Evolutionary conservation across 768 basidiomycete species (phyloP), one percentile per base, ranked within the genome.

Genomic region (Tephrocybe sp.): DNA sequence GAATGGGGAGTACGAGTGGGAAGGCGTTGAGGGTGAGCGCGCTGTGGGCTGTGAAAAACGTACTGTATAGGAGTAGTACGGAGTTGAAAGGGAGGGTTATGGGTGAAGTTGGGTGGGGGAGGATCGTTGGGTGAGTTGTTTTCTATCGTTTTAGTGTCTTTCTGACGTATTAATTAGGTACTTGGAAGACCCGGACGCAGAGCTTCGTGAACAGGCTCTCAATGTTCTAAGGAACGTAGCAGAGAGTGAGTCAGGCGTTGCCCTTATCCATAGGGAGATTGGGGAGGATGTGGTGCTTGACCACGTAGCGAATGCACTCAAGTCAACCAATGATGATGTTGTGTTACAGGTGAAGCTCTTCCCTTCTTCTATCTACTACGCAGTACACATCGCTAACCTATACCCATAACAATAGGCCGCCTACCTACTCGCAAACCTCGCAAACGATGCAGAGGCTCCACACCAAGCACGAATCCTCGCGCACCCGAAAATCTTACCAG

Each of bases 21-120:
- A 12, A 36, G 13, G 35, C 40, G 45, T 26, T 54, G 39, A 38
- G 51, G 14, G 41, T 87, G 23, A 92, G 83, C 54, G 82, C 87
- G 0, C 62, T 95, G n/a, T 95, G 93, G 92, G 87, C 87, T 0
- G 67, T 94, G 32, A 92, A 91, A 65, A 97, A 95, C 60, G 62
- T 91, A n/a, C 63, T 92, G 2, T 79, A 79, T 63, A 85, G 84
- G 60, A 80, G 83, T 31, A 69, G 68, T 2, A 67, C 72, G n/a
- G 73, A 76, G 38, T 79, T 80, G 45, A 93, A 91, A 66, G 69
- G 69, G 36, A 69, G 74, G 51, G 78, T 93, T 12, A 88, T 92
- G 79, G 66, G 68, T n/a, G 69, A 73, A 39, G 60, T 97, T 2
- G 83, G 82, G 1, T 94, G 91, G 89, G 60, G 61, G 0, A 68